phyloP scores from a whole-genome alignment of 495 filamentous ascomycete genomes.

The Apiosordaria backusii region DNA sequence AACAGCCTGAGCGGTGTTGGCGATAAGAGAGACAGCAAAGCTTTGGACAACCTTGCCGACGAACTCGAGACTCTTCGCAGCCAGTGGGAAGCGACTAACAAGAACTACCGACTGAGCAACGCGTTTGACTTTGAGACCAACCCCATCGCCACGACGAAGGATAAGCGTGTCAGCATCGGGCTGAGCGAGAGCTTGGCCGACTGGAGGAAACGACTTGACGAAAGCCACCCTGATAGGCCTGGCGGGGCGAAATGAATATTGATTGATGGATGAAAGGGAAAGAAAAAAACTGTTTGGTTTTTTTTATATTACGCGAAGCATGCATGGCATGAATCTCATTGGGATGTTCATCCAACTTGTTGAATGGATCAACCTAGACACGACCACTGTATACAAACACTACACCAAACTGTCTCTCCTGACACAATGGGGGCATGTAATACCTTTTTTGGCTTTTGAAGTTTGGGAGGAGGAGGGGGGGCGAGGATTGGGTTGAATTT shows the following conservation, averaged over 20 bases:
- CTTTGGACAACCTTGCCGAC: constrained; percentile 83
- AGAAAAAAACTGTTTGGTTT: background rate
- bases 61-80: constrained; percentile 84
- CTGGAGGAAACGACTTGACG: constrained; percentile 71
- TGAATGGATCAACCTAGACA: background rate
- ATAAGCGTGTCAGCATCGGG: constrained; percentile 42
- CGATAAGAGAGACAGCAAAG: constrained; percentile 70
- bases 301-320: background rate
- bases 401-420: background rate
- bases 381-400: background rate
- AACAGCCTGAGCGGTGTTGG: constrained; percentile 17
- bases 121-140: constrained; percentile 74
- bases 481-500: background rate
- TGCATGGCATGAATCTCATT: background rate
- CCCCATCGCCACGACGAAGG: constrained; percentile 46
- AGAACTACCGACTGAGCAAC: constrained; percentile 84
- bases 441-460: background rate
- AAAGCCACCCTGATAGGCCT: constrained; percentile 23
- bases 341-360: background rate
- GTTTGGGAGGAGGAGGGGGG: background rate
- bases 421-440: background rate
- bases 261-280: constrained; percentile 1
- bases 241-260: constrained; percentile 18
- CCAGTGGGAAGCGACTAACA: constrained; percentile 95
- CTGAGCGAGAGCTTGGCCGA: constrained; percentile 69